Evolutionary conservation across 768 basidiomycete genomes (phyloP).

Genomic region (Scleroderma citrinum): DNA sequence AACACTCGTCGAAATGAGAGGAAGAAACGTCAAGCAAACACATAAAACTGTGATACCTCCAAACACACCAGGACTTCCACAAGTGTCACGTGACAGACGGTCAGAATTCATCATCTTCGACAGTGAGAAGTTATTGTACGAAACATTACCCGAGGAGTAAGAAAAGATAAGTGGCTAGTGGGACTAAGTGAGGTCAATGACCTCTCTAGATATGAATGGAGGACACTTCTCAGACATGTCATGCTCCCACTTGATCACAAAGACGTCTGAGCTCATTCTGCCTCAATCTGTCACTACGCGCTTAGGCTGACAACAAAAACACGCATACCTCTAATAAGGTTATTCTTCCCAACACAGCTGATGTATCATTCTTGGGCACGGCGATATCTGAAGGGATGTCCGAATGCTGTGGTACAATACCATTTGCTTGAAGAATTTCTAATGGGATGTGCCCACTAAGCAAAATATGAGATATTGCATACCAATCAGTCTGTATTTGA

Average conservation of each 20-base stretch:
- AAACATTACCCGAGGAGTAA: too few relatives aligned
- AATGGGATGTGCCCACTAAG: conserved; percentile 1
- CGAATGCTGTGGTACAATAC: conserved; percentile 5
- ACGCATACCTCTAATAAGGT: conserved; percentile 5
- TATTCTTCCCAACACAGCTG: conserved; percentile 1
- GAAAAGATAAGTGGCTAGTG: too few relatives aligned
- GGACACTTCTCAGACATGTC: not conserved
- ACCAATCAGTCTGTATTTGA: conserved; percentile 12
- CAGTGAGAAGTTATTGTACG: too few relatives aligned
- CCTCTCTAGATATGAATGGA: conserved; percentile 2
- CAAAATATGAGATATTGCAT: too few relatives aligned
- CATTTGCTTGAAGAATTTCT: too few relatives aligned
- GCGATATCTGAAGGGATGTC: not conserved
- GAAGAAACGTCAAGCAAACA: too few relatives aligned
- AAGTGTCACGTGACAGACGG: too few relatives aligned
- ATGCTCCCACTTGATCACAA: conserved; percentile 6
- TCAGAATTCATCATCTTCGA: too few relatives aligned
- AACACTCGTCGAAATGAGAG: too few relatives aligned
- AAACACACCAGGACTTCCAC: too few relatives aligned
- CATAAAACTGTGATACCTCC: too few relatives aligned
- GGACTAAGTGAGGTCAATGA: conserved; percentile 2
- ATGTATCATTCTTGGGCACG: not conserved
- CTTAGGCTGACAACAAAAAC: not conserved
- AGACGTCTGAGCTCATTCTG: conserved; percentile 13
- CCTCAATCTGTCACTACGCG: not conserved